phyloP scores from a whole-genome alignment of 106 monocot species.

The Dioscorea alata region DNA sequence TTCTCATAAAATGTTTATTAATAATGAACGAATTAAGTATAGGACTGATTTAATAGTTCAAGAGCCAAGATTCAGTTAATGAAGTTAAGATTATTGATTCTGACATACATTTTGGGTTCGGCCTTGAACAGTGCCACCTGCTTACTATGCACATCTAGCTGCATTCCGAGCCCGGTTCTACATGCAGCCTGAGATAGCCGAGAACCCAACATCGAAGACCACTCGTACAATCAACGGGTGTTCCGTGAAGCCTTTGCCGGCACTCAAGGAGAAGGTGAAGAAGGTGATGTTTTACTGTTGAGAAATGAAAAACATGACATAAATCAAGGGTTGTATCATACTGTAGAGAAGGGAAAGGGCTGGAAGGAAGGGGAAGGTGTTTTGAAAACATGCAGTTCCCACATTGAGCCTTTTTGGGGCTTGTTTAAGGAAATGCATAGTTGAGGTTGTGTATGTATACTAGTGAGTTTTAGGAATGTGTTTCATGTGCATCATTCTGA shows the following conservation, averaged over 20 bases:
- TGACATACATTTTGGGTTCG: neutral
- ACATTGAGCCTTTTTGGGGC: neutral
- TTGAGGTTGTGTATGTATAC: too few relatives aligned
- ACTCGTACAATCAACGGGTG: slow-evolving; percentile 13
- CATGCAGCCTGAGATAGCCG: slow-evolving; percentile 42
- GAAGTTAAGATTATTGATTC: neutral
- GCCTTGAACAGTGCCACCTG: slow-evolving; percentile 47
- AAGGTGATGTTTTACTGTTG: slow-evolving; percentile 62
- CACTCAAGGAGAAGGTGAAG: slow-evolving; percentile 83
- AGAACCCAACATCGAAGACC: slow-evolving; percentile 19
- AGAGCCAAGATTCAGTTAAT: neutral
- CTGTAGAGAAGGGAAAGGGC: slow-evolving; percentile 1
- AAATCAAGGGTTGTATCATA: slow-evolving; percentile 16
- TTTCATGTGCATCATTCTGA: neutral
- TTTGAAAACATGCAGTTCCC: slow-evolving; percentile 1
- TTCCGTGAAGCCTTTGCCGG: slow-evolving; percentile 39
- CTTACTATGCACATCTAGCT: slow-evolving; percentile 68
- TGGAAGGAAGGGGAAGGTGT: neutral
- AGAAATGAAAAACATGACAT: neutral
- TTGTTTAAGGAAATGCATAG: neutral
- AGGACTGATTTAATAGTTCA: too few relatives aligned
- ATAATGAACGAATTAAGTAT: too few relatives aligned
- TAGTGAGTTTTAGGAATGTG: too few relatives aligned
- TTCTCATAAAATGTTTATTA: too few relatives aligned
- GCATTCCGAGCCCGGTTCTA: slow-evolving; percentile 68